These are phyloP conservation scores for Microbotryum violaceum DNA, from an alignment of 1,284 basidiomycete genomes.

Conservation along the genomic window DNA sequence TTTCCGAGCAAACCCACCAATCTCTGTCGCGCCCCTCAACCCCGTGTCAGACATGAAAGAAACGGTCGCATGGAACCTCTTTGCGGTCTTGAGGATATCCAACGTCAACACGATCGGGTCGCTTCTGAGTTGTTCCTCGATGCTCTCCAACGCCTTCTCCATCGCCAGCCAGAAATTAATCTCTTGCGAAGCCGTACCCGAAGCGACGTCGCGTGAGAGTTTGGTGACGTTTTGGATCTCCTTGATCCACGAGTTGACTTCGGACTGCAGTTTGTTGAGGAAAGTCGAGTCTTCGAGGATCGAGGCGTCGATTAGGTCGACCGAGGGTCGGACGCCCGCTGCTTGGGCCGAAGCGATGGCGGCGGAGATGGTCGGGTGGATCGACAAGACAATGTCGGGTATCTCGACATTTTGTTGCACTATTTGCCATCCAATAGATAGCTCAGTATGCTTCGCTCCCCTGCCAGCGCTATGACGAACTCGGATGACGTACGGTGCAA, in stretches of 20 bases:
- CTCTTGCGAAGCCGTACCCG: constrained; percentile 94
- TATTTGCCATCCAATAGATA: background rate
- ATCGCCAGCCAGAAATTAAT: constrained; percentile 98
- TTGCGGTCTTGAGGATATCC: constrained; percentile 90
- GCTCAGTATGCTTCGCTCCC: background rate
- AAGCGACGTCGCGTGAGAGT: constrained; percentile 77
- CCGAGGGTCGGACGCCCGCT: constrained; percentile 56
- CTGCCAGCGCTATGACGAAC: background rate
- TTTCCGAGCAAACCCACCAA: constrained; percentile 51
- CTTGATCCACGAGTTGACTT: constrained; percentile 98
- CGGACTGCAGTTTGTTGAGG: constrained; percentile 84
- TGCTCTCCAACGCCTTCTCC: constrained; percentile 85
- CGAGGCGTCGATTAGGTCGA: constrained; percentile 65
- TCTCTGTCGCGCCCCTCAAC: constrained; percentile 81
- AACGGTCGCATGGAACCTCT: constrained; percentile 94
- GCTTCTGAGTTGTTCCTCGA: constrained; percentile 82
- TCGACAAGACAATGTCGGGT: constrained; percentile 85
- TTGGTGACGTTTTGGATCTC: constrained; percentile 95
- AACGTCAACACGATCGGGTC: constrained; percentile 92
- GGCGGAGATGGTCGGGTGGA: constrained; percentile 81
- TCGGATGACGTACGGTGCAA: constrained; percentile 52
- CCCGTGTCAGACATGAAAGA: constrained; percentile 97
- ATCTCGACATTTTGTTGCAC: constrained; percentile 98
- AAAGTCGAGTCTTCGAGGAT: constrained; percentile 79
- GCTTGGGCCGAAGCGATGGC: constrained; percentile 72